A percentile compares a stretch with the other conserved stretches of the same genome.
phyloP scores from a whole-genome alignment of 371 early-diverging fungal genomes.

The Mucor saturninus region DNA sequence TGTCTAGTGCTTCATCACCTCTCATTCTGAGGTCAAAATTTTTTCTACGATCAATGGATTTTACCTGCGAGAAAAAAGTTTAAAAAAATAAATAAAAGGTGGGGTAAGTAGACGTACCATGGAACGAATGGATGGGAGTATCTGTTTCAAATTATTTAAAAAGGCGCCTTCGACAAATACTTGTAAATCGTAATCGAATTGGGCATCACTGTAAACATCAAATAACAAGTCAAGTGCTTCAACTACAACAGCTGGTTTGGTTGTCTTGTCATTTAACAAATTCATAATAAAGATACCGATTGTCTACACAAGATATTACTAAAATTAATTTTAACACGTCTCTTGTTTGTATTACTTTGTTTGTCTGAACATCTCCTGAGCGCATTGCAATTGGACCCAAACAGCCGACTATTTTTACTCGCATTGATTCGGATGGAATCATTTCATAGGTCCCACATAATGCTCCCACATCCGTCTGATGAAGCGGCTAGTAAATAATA shows the following conservation, averaged over 20 bases:
- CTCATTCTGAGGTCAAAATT: slow-evolving; percentile 71
- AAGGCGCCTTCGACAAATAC: slow-evolving; percentile 78
- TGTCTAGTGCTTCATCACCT: slow-evolving; percentile 79
- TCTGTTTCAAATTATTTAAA: slow-evolving; percentile 58
- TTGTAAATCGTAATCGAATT: slow-evolving; percentile 83
- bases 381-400: slow-evolving; percentile 77
- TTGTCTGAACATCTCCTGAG: slow-evolving; percentile 71
- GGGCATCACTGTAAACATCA: slow-evolving; percentile 86
- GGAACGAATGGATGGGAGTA: slow-evolving; percentile 53
- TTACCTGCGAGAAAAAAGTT: slow-evolving; percentile 45
- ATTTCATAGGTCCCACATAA: slow-evolving; percentile 58
- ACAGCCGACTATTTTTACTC: slow-evolving; percentile 74
- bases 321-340: not conserved
- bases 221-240: slow-evolving; percentile 85
- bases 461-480: slow-evolving; percentile 50
- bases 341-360: slow-evolving; percentile 56
- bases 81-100: slow-evolving; percentile 6
- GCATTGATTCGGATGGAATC: slow-evolving; percentile 54
- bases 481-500: slow-evolving; percentile 51
- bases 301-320: slow-evolving; percentile 29
- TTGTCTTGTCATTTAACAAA: slow-evolving; percentile 33
- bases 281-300: slow-evolving; percentile 40
- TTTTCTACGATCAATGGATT: slow-evolving; percentile 76
- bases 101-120: slow-evolving; percentile 41
- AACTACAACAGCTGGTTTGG: slow-evolving; percentile 54